phyloP scores from a whole-genome alignment of 202 grass and related monocot species.

The Musa balbisiana region DNA sequence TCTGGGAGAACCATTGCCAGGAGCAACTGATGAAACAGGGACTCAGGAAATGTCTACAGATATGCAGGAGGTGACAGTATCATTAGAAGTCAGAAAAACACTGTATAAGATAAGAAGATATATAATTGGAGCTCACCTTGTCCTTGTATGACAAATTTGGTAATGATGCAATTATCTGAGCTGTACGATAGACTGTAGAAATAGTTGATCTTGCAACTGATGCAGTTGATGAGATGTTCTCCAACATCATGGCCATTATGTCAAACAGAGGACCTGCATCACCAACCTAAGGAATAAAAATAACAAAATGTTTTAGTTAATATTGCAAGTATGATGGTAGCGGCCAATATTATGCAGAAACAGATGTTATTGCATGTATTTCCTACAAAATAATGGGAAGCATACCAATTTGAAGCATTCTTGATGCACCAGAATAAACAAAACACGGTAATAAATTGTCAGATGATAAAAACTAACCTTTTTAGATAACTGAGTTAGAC shows the following conservation, averaged over 20 bases:
- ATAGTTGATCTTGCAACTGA: constrained; percentile 61
- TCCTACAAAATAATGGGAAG: background rate
- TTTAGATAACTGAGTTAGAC: constrained; percentile 69
- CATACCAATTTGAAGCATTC: background rate
- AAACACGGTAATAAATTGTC: background rate
- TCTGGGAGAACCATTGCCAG: constrained; percentile 87
- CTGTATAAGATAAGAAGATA: background rate
- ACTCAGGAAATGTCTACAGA: constrained; percentile 79
- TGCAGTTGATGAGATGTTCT: constrained; percentile 61
- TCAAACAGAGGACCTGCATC: constrained; percentile 95
- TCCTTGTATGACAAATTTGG: constrained; percentile 73
- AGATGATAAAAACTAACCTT: constrained; percentile 30
- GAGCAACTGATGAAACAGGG: constrained; percentile 89
- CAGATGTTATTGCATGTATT: background rate
- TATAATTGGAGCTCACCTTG: constrained; percentile 43
- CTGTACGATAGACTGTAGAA: constrained; percentile 68
- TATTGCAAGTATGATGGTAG: background rate
- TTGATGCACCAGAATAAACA: background rate
- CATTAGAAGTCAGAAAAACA: background rate
- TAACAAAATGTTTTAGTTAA: constrained; percentile 2
- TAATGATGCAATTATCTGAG: constrained; percentile 83
- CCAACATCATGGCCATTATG: constrained; percentile 75
- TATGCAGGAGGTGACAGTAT: constrained; percentile 13
- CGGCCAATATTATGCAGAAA: background rate
- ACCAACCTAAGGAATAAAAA: constrained; percentile 52